Conservation (phyloP, 192 early-diverging fungal genomes). For the Entomortierella beljakovae region DNA sequence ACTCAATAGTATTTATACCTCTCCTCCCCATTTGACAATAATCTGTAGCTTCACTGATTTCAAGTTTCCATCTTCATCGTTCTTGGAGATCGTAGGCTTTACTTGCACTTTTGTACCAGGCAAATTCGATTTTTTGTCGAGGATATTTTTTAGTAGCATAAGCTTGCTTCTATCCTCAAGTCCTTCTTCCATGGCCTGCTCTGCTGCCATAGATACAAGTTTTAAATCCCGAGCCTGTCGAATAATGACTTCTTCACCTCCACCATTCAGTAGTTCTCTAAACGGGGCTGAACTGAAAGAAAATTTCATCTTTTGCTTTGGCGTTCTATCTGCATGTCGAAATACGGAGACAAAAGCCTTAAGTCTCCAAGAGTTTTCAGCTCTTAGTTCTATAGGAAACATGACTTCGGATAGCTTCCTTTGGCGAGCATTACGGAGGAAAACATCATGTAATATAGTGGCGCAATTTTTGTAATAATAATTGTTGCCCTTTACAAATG, state of each 20-base stretch:
- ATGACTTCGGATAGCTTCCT: constrained; percentile 65
- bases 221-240: constrained; percentile 78
- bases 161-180: constrained; percentile 65
- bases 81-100: constrained; percentile 82
- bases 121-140: constrained; percentile 82
- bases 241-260: constrained; percentile 82
- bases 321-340: constrained; percentile 95
- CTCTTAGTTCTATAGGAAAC: constrained; percentile 66
- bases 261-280: constrained; percentile 73
- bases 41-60: constrained; percentile 82
- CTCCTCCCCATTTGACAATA: constrained; percentile 97
- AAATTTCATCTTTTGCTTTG: constrained; percentile 98
- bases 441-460: constrained; percentile 77
- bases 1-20: constrained; percentile 62
- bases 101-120: constrained; percentile 95
- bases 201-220: constrained; percentile 72
- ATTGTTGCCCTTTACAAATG: constrained; percentile 96
- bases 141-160: constrained; percentile 77
- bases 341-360: constrained; percentile 95
- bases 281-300: constrained; percentile 79
- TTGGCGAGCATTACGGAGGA: constrained; percentile 74
- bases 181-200: constrained; percentile 63
- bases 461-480: constrained; percentile 93
- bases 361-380: constrained; percentile 89
- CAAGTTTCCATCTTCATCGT: constrained; percentile 45